These are phyloP conservation scores for Geranomyces michiganensis DNA, from an alignment of 192 early-diverging fungal genomes.

Conservation along the genomic window DNA sequence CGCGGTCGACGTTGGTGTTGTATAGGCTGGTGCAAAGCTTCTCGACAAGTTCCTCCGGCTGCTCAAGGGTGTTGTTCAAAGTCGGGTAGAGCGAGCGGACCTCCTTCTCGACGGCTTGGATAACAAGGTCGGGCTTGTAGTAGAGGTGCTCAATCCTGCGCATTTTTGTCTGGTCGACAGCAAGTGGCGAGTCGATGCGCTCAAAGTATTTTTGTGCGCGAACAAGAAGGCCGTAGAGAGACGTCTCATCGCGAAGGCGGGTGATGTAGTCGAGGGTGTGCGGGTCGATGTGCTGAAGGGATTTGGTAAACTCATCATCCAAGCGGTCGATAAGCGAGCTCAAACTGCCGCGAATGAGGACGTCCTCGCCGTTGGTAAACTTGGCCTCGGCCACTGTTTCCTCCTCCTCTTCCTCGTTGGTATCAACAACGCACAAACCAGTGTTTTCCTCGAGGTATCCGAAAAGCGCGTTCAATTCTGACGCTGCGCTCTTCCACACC, in stretches of 20 bases:
- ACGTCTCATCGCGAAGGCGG: constrained; percentile 87
- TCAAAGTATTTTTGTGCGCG: constrained; percentile 89
- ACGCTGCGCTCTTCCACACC: constrained; percentile 72
- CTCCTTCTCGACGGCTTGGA: constrained; percentile 68
- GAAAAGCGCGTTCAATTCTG: constrained; percentile 78
- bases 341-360: constrained; percentile 81
- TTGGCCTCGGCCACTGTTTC: constrained; percentile 54
- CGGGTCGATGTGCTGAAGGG: constrained; percentile 95
- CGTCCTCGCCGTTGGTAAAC: constrained; percentile 52
- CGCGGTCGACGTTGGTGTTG: constrained; percentile 76
- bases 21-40: constrained; percentile 88
- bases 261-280: constrained; percentile 96
- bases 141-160: constrained; percentile 94
- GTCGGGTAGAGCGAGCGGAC: constrained; percentile 55
- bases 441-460: constrained; percentile 75
- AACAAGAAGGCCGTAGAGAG: constrained; percentile 84
- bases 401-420: constrained; percentile 64
- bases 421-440: constrained; percentile 71
- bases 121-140: constrained; percentile 94
- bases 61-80: constrained; percentile 33
- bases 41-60: constrained; percentile 70
- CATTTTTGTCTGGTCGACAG: constrained; percentile 75
- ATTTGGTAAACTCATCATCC: constrained; percentile 96
- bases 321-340: constrained; percentile 88
- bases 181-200: constrained; percentile 53